Evolutionary conservation across 192 early-diverging fungal species (phyloP), one percentile per base, ranked within the genome.

Genomic region (Dimargaris cristalligena): DNA sequence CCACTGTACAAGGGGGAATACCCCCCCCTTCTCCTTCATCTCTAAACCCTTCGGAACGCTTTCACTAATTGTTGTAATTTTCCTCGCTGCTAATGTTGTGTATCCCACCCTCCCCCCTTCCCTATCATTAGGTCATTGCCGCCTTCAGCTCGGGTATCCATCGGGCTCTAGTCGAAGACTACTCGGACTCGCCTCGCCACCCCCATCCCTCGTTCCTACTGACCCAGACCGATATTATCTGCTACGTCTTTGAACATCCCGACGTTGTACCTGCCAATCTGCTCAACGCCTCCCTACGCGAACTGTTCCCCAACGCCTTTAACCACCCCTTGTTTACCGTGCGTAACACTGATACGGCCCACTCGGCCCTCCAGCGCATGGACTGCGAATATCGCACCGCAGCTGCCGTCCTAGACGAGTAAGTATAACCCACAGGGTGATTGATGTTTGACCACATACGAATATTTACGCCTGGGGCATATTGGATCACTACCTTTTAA

Each of bases 201-300:
- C 38, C 64, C 54, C 34, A 62, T 2, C 51, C 46, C 1, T 68
- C 70, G 26, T 81, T 67, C 61, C 38, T 85, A 8, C 52, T 85
- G 25, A 79, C 80, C 3, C 83, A 85, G 61, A 72, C 77, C 8
- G 83, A 85, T 47, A 67, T 85, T 20, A 67, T 81, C 38, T 60
- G 67, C 23, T 77, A 78, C 62, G 71, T 76, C 32, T 20, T 60
- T 23, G 52, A 56, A 28, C 70, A 80, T 45, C 70, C 72, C 8
- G 72, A 67, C 26, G n/a, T 60, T 23, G 52, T 51, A 28, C 70
- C 78, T 45, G 68, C 72, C 8, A 71, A 67, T 23, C 59, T 25
- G 38, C 49, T 80, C 10, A 20, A 67, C 23, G 50, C 4, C 1
- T 16, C 3, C 34, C n/a, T 57, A 20, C 35, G 26, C 10, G 34